Percentiles rank a stretch among this genome's conserved stretches.
These are phyloP conservation scores for Neoboletus subvelutipes DNA, from an alignment of 768 basidiomycete species.

Conservation along the genomic window DNA sequence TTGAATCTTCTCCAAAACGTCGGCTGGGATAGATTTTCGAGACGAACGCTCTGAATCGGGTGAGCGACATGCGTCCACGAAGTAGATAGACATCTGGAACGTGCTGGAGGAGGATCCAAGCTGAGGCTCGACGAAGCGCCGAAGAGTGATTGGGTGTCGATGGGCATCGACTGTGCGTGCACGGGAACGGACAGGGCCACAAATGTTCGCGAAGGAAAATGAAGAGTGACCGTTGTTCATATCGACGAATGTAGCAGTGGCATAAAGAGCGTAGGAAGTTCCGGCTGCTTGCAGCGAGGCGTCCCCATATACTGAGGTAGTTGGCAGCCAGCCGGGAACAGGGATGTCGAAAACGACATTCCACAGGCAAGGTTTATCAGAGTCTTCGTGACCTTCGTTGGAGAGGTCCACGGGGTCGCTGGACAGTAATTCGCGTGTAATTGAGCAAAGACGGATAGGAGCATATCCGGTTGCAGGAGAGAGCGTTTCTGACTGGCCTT, in stretches of 20 bases:
- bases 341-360: slow-evolving; percentile 77
- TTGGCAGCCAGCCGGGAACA: slow-evolving; percentile 90
- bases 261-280: slow-evolving; percentile 64
- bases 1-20: slow-evolving; percentile 61
- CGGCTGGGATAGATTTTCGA: slow-evolving; percentile 43
- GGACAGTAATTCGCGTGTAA: slow-evolving; percentile 57
- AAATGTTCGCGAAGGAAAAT: slow-evolving; percentile 54
- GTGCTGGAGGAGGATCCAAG: slow-evolving; percentile 27
- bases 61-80: slow-evolving; percentile 41
- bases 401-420: slow-evolving; percentile 56
- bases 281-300: slow-evolving; percentile 45
- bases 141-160: slow-evolving; percentile 44
- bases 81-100: slow-evolving; percentile 40
- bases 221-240: slow-evolving; percentile 41
- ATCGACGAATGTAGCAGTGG: slow-evolving; percentile 58
- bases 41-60: slow-evolving; percentile 12
- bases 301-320: slow-evolving; percentile 49
- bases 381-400: slow-evolving; percentile 63
- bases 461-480: slow-evolving; percentile 66
- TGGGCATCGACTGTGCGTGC: slow-evolving; percentile 40
- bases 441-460: slow-evolving; percentile 62
- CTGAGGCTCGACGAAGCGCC: slow-evolving; percentile 52
- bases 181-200: slow-evolving; percentile 53
- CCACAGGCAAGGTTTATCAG: slow-evolving; percentile 58
- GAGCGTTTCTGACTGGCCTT: slow-evolving; percentile 80